These are phyloP conservation scores for Tylopilus sp. DNA, from an alignment of 1,284 basidiomycete genomes.

Conservation along the genomic window DNA sequence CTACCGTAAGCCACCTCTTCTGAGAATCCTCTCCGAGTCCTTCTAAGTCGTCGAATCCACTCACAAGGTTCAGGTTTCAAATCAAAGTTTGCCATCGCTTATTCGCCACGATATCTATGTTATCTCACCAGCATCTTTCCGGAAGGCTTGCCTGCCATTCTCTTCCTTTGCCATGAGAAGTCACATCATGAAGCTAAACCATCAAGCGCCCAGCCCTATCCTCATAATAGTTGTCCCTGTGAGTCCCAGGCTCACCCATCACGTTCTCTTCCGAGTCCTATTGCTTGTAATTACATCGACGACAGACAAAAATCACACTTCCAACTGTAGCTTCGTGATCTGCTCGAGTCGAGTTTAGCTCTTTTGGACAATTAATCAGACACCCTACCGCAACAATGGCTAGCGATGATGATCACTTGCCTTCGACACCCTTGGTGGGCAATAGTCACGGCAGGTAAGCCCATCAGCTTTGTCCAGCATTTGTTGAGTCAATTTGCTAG, in stretches of 20 bases:
- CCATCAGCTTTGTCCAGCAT: neutral
- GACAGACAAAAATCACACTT: neutral
- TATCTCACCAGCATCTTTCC: slow-evolving; percentile 31
- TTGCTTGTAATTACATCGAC: neutral
- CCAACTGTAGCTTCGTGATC: neutral
- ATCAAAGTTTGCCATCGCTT: too few species aligned
- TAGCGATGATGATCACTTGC: neutral
- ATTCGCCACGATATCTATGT: slow-evolving; percentile 16
- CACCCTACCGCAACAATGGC: neutral
- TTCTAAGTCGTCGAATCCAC: neutral
- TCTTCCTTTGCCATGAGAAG: neutral
- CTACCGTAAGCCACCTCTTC: too few species aligned
- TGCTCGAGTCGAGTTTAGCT: neutral
- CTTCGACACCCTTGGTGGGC: neutral
- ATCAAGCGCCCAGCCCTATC: slow-evolving; percentile 8
- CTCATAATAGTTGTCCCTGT: slow-evolving; percentile 23
- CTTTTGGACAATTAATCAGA: neutral
- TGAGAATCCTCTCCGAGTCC: too few species aligned
- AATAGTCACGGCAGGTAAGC: neutral
- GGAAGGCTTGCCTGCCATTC: slow-evolving; percentile 11
- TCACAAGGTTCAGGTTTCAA: neutral
- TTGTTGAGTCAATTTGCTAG: neutral
- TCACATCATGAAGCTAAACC: slow-evolving; percentile 7
- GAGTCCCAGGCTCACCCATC: neutral
- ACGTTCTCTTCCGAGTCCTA: neutral